Base-by-base conservation (phyloP, 331 rosid genomes). In the Cydonia oblonga region DNA sequence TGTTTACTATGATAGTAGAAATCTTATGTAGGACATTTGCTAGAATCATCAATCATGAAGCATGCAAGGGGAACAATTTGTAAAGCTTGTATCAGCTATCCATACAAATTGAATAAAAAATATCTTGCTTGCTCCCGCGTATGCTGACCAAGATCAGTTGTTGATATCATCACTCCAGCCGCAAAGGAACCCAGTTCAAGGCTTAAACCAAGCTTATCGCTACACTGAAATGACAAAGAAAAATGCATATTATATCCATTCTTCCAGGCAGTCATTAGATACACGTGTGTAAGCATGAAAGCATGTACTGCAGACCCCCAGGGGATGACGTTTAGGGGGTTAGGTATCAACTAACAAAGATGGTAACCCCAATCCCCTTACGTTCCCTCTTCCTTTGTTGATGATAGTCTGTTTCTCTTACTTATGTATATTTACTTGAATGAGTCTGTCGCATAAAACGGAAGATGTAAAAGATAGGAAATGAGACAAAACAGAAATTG, bases 101-200 rank as follows among this genome's bases (percentile, higher is more conserved):
- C 15, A 16, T 22, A 22, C 13, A 61, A 20, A 44, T 54, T 33
- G 19, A 70, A 75, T 69, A 75, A 74, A 66, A 68, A 9, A 66
- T 68, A 62, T n/a, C 40, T 65, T 85, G 88, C 98, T 78, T 93
- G 96, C 72, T 93, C 96, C 75, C 91, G 91, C 13, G 98, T 91
- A 80, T 93, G 97, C 76, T 93, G 98, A 77, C 91, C 97, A 75
- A 93, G 98, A 89, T 88, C 97, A 72, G 98, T 95, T 6, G 98
- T 95, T 74, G 96, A 86, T 78, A 95, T 91, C 97, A 95, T 95
- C 83, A 95, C 96, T 58, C 96, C 96, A 6, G 96, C 97, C 18
- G 96, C 97, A 69, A 91, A 95, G 65, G 97, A 95, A 80, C 99
- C 98, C 53, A 95, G 79, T 79, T 95, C 97, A 71, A 95, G 91